Base-by-base conservation (phyloP, 768 basidiomycete genomes). In the Multifurca ochricompacta region DNA sequence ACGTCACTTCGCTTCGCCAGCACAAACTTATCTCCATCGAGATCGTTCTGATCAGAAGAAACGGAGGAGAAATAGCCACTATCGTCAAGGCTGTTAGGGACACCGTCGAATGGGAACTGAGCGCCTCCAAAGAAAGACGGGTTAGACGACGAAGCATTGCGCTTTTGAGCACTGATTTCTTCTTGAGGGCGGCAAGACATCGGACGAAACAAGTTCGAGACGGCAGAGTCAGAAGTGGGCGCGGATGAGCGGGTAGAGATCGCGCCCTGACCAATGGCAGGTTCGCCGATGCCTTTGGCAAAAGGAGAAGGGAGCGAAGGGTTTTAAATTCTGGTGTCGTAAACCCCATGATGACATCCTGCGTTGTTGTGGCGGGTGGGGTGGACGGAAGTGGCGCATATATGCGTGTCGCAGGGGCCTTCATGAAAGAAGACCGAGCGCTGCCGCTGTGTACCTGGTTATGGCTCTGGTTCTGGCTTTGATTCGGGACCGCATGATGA, bases 371-470 rank as follows among this genome's bases (percentile, higher is more conserved):
- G 32, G 37, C 8, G 10, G 58, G 18, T 16, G 48, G 58, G 5
- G 53, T 45, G 47, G 36, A 50, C 9, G 58, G 58, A 36, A 30
- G 43, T 28, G 58, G 53, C 31, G 55, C 55, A 56, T 56, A 56
- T 56, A 56, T 56, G 49, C 55, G 55, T n/a, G 31, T 6, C 2
- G 49, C 14, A 11, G 52, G 13, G 47, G 25, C 21, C 30, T 46
- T 55, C 48, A 6, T 19, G 14, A 27, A 23, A 14, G 34, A 28
- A 28, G 48, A 32, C 39, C 48, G 49, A 13, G 37, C 34, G 40
- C 35, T 27, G 13, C 35, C 25, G 39, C 28, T 11, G n/a, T 10
- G 28, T 8, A 4, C 31, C 27, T 27, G 39, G 25, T 27, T n/a
- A n/a, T n/a, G n/a, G n/a, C n/a, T n/a, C n/a, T n/a, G n/a, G n/a